Evolutionary conservation across 768 basidiomycete species (phyloP).

Genomic region (Lactarius sp.): DNA sequence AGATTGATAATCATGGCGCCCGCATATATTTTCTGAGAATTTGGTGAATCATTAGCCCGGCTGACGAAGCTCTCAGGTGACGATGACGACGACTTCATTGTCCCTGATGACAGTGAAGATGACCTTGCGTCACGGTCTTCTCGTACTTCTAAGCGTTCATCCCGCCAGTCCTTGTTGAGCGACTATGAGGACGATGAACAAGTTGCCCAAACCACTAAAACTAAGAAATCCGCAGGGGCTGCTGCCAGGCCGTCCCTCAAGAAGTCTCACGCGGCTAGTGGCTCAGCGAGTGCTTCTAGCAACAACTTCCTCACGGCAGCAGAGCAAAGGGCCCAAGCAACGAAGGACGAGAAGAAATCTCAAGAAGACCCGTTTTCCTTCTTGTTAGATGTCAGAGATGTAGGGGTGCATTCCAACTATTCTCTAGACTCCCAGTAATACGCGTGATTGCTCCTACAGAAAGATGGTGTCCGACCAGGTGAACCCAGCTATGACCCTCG

Average conservation of each 20-base stretch:
- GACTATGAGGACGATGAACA: slow-evolving; percentile 37
- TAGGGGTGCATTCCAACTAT: slow-evolving; percentile 32
- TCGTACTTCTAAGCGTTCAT: slow-evolving; percentile 44
- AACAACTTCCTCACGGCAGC: slow-evolving; percentile 74
- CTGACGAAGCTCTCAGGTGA: slow-evolving; percentile 44
- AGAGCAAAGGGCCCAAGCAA: slow-evolving; percentile 66
- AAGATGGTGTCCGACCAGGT: slow-evolving; percentile 72
- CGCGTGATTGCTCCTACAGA: slow-evolving; percentile 40
- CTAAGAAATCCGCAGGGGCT: slow-evolving; percentile 34
- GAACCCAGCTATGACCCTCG: slow-evolving; percentile 87
- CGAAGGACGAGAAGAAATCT: slow-evolving; percentile 79
- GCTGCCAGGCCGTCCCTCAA: slow-evolving; percentile 33
- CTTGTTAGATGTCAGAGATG: slow-evolving; percentile 67
- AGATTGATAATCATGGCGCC: slow-evolving; percentile 19
- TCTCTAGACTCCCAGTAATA: background rate
- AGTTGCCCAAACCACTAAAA: slow-evolving; percentile 33
- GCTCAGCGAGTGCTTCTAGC: slow-evolving; percentile 27
- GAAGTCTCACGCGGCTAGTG: slow-evolving; percentile 32
- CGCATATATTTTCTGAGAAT: background rate
- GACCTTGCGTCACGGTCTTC: slow-evolving; percentile 39
- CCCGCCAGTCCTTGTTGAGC: slow-evolving; percentile 34
- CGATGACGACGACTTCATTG: slow-evolving; percentile 72
- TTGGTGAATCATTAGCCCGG: background rate
- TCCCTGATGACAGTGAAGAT: slow-evolving; percentile 50
- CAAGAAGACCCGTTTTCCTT: slow-evolving; percentile 75